Percentiles rank a stretch among this genome's conserved stretches.
These are phyloP conservation scores for Paecilomyces dactylethromorphus DNA, from an alignment of 2,329 filamentous ascomycete genomes.

Conservation along the genomic window DNA sequence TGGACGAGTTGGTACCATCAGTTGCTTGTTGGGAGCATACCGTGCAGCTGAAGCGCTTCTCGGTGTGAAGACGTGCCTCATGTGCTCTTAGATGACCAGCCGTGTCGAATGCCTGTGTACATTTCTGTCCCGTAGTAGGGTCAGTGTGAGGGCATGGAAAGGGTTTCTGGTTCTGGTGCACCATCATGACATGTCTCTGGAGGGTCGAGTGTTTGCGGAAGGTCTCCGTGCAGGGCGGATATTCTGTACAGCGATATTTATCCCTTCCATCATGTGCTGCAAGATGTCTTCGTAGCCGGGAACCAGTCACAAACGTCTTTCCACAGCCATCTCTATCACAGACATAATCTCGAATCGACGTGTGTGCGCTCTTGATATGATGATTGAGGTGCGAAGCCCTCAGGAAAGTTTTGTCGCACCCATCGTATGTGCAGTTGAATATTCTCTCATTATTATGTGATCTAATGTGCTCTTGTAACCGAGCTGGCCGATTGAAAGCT, in stretches of 20 bases:
- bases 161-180: slow-evolving; percentile 65
- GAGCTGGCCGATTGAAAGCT: slow-evolving; percentile 79
- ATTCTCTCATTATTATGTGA: slow-evolving; percentile 82
- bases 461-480: slow-evolving; percentile 71
- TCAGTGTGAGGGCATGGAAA: slow-evolving; percentile 63
- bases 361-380: slow-evolving; percentile 78
- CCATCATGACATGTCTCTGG: slow-evolving; percentile 70
- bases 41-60: slow-evolving; percentile 67
- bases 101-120: slow-evolving; percentile 66
- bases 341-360: slow-evolving; percentile 59
- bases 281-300: slow-evolving; percentile 68
- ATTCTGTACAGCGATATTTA: slow-evolving; percentile 65
- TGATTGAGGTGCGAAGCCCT: slow-evolving; percentile 80
- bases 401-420: slow-evolving; percentile 76
- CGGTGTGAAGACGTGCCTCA: slow-evolving; percentile 61
- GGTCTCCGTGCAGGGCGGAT: slow-evolving; percentile 63
- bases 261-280: slow-evolving; percentile 73
- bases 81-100: slow-evolving; percentile 66
- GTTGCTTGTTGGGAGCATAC: slow-evolving; percentile 53
- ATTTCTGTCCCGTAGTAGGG: slow-evolving; percentile 47
- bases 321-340: slow-evolving; percentile 68
- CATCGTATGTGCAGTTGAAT: slow-evolving; percentile 63
- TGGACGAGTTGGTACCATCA: slow-evolving; percentile 18
- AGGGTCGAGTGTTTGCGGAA: slow-evolving; percentile 87
- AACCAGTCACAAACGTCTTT: slow-evolving; percentile 76